phyloP scores from a whole-genome alignment of 116 monocot species.

The Trichopus zeylanicus region DNA sequence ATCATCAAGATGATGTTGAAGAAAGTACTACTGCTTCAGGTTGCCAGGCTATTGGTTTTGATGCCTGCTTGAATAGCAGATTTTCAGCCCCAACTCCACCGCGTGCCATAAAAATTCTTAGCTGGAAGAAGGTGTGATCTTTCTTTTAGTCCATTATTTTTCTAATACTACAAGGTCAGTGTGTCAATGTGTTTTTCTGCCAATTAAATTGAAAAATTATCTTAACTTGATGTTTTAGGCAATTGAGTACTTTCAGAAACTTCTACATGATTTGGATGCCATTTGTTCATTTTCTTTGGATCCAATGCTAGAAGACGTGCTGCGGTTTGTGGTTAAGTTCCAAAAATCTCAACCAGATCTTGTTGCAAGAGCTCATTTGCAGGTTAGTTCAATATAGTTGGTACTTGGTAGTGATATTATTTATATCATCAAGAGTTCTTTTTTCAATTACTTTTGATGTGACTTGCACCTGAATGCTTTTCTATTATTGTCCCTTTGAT shows the following conservation, averaged over 20 bases:
- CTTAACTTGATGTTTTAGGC: slow-evolving; percentile 40
- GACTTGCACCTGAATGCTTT: too few species aligned
- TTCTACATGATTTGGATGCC: slow-evolving; percentile 73
- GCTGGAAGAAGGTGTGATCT: slow-evolving; percentile 84
- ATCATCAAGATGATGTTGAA: slow-evolving; percentile 29
- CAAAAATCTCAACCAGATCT: slow-evolving; percentile 86
- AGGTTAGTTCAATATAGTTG: slow-evolving; percentile 35
- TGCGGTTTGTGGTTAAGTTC: slow-evolving; percentile 70
- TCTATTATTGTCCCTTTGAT: too few species aligned
- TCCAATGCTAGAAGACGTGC: slow-evolving; percentile 48
- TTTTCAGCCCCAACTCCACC: slow-evolving; percentile 84
- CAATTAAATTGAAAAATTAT: too few species aligned
- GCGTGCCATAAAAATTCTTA: slow-evolving; percentile 67
- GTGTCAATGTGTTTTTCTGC: too few species aligned
- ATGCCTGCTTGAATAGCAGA: slow-evolving; percentile 69
- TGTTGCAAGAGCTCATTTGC: slow-evolving; percentile 89
- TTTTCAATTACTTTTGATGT: too few species aligned
- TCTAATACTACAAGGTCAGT: too few species aligned
- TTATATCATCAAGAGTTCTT: background rate
- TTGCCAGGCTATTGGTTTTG: slow-evolving; percentile 84
- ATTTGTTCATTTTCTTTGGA: slow-evolving; percentile 70
- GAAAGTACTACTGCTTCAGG: slow-evolving; percentile 89
- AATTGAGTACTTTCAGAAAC: slow-evolving; percentile 79
- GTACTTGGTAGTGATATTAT: too few species aligned
- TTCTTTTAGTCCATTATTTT: too few species aligned